These are phyloP conservation scores for Chlorella variabilis DNA, from an alignment of 163 green algal species.

Conservation along the genomic window DNA sequence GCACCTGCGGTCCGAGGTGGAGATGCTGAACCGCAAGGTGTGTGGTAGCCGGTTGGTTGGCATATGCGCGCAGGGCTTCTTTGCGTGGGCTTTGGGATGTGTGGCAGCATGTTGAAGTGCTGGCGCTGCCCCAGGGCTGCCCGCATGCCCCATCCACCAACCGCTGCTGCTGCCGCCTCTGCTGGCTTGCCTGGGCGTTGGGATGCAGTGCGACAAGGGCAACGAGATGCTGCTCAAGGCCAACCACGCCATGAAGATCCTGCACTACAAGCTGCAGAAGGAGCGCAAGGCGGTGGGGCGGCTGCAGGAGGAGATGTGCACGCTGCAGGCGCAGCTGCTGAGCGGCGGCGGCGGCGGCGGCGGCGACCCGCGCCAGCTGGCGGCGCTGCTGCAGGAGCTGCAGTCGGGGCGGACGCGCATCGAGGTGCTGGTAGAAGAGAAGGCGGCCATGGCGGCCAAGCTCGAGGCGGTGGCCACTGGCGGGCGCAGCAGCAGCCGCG, in stretches of 20 bases:
- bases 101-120: no score
- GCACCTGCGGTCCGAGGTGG: slow-evolving; percentile 40
- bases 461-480: slow-evolving; percentile 1
- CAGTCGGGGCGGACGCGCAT: slow-evolving; percentile 18
- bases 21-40: slow-evolving; percentile 42
- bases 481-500: neutral
- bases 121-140: neutral
- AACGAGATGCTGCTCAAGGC: slow-evolving; percentile 49
- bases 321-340: slow-evolving; percentile 46
- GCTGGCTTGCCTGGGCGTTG: neutral
- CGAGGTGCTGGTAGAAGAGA: slow-evolving; percentile 30
- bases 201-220: slow-evolving; percentile 32
- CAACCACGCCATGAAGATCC: slow-evolving; percentile 42
- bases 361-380: slow-evolving; percentile 28
- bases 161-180: neutral
- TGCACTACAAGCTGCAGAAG: slow-evolving; percentile 54
- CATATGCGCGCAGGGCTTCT: neutral
- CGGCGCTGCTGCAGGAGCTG: slow-evolving; percentile 35
- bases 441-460: neutral
- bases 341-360: neutral
- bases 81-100: no score
- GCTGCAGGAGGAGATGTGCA: slow-evolving; percentile 55
- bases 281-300: slow-evolving; percentile 41
- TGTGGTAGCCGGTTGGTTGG: neutral
- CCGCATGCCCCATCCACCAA: no score